A percentile compares a stretch with the other conserved stretches of the same genome.
phyloP scores from a whole-genome alignment of 257 asterid genomes.

The Solanum clarkiae region DNA sequence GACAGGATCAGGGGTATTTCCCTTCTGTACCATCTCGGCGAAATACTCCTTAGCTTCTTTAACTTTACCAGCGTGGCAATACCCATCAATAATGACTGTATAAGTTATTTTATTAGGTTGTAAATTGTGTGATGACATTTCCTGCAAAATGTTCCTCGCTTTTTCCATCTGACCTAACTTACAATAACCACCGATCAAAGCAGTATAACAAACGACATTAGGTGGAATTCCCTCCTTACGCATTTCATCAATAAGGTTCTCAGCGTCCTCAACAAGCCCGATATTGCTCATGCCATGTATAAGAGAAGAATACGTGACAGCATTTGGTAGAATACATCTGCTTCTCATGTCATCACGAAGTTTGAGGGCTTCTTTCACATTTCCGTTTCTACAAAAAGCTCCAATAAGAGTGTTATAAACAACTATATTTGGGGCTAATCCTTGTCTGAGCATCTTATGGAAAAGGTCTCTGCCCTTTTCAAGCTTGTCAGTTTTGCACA shows the following conservation, averaged over 20 bases:
- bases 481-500: constrained; percentile 46
- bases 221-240: constrained; percentile 51
- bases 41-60: constrained; percentile 45
- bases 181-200: constrained; percentile 65
- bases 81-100: constrained; percentile 56
- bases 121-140: constrained; percentile 45
- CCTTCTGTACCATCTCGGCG: constrained; percentile 53
- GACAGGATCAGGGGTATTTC: constrained; percentile 59
- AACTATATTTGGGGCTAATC: constrained; percentile 35
- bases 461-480: constrained; percentile 50
- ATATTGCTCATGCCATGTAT: constrained; percentile 61
- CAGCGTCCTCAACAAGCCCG: constrained; percentile 42
- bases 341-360: constrained; percentile 56
- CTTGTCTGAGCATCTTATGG: constrained; percentile 26
- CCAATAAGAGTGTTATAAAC: constrained; percentile 56
- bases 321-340: constrained; percentile 40
- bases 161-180: constrained; percentile 66
- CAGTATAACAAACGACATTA: constrained; percentile 74
- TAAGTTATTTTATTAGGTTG: constrained; percentile 72
- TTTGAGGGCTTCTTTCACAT: constrained; percentile 43
- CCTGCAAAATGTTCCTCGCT: constrained; percentile 40
- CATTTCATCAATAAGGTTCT: constrained; percentile 44
- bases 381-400: constrained; percentile 41
- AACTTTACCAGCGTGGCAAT: constrained; percentile 46
- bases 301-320: constrained; percentile 53